Percentiles rank a stretch among this genome's conserved stretches.
Evolutionary conservation across 495 filamentous ascomycete species (phyloP).

Genomic region (Hypomontagnella submonticulosa): DNA sequence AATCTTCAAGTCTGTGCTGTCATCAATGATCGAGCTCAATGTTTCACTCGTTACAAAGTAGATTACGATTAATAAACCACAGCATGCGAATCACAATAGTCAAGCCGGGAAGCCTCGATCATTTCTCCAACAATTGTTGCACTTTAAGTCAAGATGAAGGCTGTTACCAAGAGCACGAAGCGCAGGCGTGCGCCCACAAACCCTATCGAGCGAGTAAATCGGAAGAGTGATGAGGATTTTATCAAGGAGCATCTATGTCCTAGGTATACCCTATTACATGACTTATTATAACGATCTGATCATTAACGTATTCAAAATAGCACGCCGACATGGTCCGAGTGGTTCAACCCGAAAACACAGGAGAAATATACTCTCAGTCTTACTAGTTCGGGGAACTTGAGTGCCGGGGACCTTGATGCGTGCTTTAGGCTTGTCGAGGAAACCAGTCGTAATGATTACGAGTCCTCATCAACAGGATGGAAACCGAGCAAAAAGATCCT

Average conservation of each 20-base stretch:
- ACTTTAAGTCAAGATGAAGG: slow-evolving; percentile 23
- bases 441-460: slow-evolving; percentile 76
- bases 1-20: too few relatives aligned
- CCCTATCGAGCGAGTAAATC: slow-evolving; percentile 56
- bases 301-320: slow-evolving; percentile 18
- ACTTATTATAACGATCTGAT: background rate
- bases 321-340: slow-evolving; percentile 55
- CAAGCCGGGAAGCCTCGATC: background rate
- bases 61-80: background rate
- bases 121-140: slow-evolving; percentile 4
- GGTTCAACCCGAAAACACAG: slow-evolving; percentile 56
- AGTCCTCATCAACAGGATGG: slow-evolving; percentile 73
- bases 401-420: slow-evolving; percentile 63
- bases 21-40: too few relatives aligned
- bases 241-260: slow-evolving; percentile 56
- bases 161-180: slow-evolving; percentile 36
- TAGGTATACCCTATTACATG: slow-evolving; percentile 43
- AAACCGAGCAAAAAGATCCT: slow-evolving; percentile 71
- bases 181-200: slow-evolving; percentile 50
- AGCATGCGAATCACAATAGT: slow-evolving; percentile 13
- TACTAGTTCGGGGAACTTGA: slow-evolving; percentile 59
- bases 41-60: too few relatives aligned
- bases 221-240: slow-evolving; percentile 58
- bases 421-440: slow-evolving; percentile 77
- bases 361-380: slow-evolving; percentile 58